A percentile compares a stretch with the other conserved stretches of the same genome.
Conservation (phyloP, 352 stramenopile genomes). For the Phytophthora tubulina region DNA sequence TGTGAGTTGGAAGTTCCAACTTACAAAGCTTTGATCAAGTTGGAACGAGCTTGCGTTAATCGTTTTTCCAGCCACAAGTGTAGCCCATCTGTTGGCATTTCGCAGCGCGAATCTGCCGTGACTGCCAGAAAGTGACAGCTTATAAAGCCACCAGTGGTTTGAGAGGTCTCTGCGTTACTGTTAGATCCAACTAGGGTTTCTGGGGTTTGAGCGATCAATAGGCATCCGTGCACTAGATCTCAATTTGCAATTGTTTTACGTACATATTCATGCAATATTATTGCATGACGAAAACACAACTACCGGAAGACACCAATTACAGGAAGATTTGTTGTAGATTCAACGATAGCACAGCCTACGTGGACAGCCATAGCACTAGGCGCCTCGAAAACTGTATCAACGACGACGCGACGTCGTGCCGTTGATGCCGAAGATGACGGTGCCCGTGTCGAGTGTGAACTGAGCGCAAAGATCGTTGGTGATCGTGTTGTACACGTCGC, state of each 20-base stretch:
- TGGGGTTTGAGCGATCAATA: not conserved
- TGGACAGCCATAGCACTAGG: not conserved
- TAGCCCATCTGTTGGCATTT: slow-evolving; percentile 25
- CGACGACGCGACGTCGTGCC: slow-evolving; percentile 29
- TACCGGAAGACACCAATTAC: not conserved
- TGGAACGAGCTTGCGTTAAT: slow-evolving; percentile 5
- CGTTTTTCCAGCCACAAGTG: slow-evolving; percentile 9
- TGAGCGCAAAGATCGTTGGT: slow-evolving; percentile 53
- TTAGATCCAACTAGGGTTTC: not conserved
- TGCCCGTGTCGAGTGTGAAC: slow-evolving; percentile 53
- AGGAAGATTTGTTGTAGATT: slow-evolving; percentile 3
- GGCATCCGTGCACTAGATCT: not conserved
- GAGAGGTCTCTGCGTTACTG: not conserved
- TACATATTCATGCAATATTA: not conserved
- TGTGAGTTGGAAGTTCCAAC: not conserved
- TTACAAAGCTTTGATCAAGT: not conserved
- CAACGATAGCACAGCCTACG: not conserved
- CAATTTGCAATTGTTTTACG: not conserved
- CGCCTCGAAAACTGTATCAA: slow-evolving; percentile 6
- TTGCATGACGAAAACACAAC: not conserved
- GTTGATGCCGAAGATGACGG: slow-evolving; percentile 42
- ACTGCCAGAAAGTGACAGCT: not conserved
- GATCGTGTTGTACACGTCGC: slow-evolving; percentile 64
- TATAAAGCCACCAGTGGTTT: not conserved
- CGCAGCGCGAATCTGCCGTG: slow-evolving; percentile 18